Percentiles rank a stretch among this genome's conserved stretches.
Evolutionary conservation across 106 monocot species (phyloP).

Genomic region (Platanthera guangdongensis): DNA sequence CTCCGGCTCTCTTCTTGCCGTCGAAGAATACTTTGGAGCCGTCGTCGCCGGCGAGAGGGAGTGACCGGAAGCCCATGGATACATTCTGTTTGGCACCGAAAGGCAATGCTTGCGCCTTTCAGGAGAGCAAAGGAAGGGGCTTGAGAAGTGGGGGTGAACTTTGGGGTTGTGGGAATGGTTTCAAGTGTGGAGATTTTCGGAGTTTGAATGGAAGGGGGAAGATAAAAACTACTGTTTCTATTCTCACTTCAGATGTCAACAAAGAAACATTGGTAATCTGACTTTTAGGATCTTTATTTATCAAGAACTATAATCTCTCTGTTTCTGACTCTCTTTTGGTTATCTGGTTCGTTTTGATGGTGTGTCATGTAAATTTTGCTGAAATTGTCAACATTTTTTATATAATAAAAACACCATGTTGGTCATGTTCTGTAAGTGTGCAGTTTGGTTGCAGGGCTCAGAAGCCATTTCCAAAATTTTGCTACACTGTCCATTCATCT

Average conservation of each 20-base stretch:
- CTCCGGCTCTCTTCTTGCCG: not conserved
- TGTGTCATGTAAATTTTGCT: not conserved
- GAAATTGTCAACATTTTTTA: not conserved
- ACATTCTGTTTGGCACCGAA: constrained; percentile 10
- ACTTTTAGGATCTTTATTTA: not conserved
- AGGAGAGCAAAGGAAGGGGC: not conserved
- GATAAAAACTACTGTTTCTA: constrained; percentile 9
- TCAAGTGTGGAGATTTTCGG: not conserved
- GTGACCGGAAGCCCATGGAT: constrained; percentile 11
- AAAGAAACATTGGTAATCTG: constrained; percentile 23
- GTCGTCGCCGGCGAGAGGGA: not conserved
- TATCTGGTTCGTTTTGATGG: not conserved
- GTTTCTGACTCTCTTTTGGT: not conserved
- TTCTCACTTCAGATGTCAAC: constrained; percentile 39
- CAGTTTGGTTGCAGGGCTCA: too few relatives aligned
- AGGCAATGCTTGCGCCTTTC: constrained; percentile 9
- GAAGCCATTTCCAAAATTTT: not conserved
- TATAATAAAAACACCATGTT: not conserved
- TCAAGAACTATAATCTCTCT: not conserved
- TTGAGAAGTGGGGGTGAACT: constrained; percentile 20
- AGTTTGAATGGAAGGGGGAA: constrained; percentile 6
- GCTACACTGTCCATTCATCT: not conserved
- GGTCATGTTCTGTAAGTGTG: not conserved
- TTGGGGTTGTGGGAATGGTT: constrained; percentile 22
- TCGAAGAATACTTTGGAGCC: not conserved